Evolutionary conservation across 1,284 basidiomycete species (phyloP).

Genomic region (Lentinus polychrous): DNA sequence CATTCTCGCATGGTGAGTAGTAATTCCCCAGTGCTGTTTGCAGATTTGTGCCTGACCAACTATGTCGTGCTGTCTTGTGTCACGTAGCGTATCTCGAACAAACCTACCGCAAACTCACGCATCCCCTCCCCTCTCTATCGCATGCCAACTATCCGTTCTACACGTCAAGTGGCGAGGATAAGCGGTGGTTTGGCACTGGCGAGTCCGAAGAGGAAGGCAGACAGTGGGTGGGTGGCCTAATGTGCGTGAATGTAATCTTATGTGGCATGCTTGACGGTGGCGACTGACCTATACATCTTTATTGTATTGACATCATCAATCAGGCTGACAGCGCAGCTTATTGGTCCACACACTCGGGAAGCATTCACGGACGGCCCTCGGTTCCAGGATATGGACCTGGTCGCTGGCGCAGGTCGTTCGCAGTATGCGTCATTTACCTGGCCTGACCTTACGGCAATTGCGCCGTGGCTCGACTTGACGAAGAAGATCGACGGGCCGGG

Average conservation of each 20-base stretch:
- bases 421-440: constrained; percentile 66
- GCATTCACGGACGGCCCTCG: constrained; percentile 26
- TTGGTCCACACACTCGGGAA: constrained; percentile 37
- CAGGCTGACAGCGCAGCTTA: constrained; percentile 62
- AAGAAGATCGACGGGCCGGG: constrained; percentile 62
- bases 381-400: constrained; percentile 44
- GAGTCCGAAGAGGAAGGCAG: constrained; percentile 48
- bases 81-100: constrained; percentile 17
- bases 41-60: neutral
- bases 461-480: constrained; percentile 70
- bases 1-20: neutral
- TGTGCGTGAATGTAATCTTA: constrained; percentile 36
- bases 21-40: neutral
- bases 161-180: constrained; percentile 61
- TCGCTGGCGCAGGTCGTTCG: constrained; percentile 39
- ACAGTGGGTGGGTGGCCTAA: constrained; percentile 66
- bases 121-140: constrained; percentile 47
- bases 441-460: constrained; percentile 60
- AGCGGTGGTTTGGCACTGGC: constrained; percentile 51
- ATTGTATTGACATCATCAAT: neutral
- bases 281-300: constrained; percentile 7
- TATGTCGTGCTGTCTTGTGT: neutral
- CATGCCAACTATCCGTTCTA: constrained; percentile 65
- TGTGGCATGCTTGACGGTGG: constrained; percentile 6
- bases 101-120: constrained; percentile 32